These are phyloP conservation scores for Xerocomus nothofagi DNA, from an alignment of 1,284 basidiomycete species.

Conservation along the genomic window DNA sequence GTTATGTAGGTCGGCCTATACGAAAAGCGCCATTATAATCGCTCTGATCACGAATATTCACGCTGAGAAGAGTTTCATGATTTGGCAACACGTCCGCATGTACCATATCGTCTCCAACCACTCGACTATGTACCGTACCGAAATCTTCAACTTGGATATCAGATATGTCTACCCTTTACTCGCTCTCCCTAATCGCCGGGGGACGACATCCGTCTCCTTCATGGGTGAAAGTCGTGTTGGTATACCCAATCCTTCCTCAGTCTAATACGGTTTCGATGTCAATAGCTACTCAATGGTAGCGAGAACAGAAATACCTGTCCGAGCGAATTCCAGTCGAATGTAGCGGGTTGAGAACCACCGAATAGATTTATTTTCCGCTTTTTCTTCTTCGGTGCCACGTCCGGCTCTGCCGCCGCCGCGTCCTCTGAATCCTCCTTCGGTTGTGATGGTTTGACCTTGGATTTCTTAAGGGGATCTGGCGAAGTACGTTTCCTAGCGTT, in stretches of 20 bases:
- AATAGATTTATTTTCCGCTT: slow-evolving; percentile 64
- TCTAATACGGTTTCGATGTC: slow-evolving; percentile 7
- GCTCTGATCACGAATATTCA: slow-evolving; percentile 65
- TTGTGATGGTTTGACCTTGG: slow-evolving; percentile 20
- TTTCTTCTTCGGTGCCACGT: slow-evolving; percentile 48
- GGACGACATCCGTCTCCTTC: slow-evolving; percentile 51
- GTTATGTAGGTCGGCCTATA: slow-evolving; percentile 52
- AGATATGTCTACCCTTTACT: slow-evolving; percentile 18
- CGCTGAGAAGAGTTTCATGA: slow-evolving; percentile 81
- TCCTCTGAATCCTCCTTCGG: slow-evolving; percentile 15
- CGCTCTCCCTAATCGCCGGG: slow-evolving; percentile 41
- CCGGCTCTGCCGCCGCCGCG: slow-evolving; percentile 23
- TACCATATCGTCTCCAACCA: not conserved
- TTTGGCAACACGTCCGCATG: slow-evolving; percentile 52
- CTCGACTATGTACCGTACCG: not conserved
- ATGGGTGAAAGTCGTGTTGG: slow-evolving; percentile 64
- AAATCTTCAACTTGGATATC: not conserved
- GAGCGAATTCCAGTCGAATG: slow-evolving; percentile 42
- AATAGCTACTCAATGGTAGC: not conserved
- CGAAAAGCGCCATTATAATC: slow-evolving; percentile 67
- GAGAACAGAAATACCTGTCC: slow-evolving; percentile 35
- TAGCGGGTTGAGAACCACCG: slow-evolving; percentile 38
- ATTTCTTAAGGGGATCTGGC: slow-evolving; percentile 20
- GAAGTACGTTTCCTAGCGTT: slow-evolving; percentile 23
- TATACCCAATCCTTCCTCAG: slow-evolving; percentile 49